A percentile compares a stretch with the other conserved stretches of the same genome.
Conservation (phyloP, 345 rosid genomes). For the Aquilaria malaccensis region DNA sequence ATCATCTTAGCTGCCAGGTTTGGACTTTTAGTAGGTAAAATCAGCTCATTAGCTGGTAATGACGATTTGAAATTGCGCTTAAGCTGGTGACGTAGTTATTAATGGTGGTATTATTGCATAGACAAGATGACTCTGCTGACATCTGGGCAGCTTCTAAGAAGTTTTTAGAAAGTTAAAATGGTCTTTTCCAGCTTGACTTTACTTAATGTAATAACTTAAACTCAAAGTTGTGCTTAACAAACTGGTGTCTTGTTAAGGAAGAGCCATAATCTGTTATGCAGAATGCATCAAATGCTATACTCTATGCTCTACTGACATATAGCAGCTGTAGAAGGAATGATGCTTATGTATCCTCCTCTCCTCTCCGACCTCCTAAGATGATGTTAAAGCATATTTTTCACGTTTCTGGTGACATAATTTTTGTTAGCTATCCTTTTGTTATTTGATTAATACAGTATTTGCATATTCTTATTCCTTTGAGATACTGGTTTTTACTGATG, state of each 20-base stretch:
- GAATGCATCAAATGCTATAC: no score
- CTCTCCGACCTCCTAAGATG: not conserved
- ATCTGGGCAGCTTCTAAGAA: no score
- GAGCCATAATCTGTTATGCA: no score
- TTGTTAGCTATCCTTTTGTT: not conserved
- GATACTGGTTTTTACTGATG: conserved; percentile 12
- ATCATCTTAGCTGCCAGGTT: not conserved
- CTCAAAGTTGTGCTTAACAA: no score
- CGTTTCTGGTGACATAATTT: not conserved
- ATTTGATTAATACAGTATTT: no score
- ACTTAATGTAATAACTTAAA: no score
- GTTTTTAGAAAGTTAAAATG: no score
- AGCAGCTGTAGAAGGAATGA: not conserved
- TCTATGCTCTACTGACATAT: not conserved
- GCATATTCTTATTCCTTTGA: not conserved
- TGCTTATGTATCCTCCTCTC: not conserved
- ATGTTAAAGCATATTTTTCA: not conserved
- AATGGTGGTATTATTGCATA: not conserved
- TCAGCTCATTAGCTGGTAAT: conserved; percentile 7
- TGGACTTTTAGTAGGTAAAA: conserved; percentile 5
- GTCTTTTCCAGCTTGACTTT: no score
- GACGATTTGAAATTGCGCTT: conserved; percentile 17
- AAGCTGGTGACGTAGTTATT: conserved; percentile 1
- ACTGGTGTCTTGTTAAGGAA: no score
- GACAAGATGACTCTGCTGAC: no score